Base-by-base conservation (phyloP, 768 basidiomycete species). In the Lactarius vividus region DNA sequence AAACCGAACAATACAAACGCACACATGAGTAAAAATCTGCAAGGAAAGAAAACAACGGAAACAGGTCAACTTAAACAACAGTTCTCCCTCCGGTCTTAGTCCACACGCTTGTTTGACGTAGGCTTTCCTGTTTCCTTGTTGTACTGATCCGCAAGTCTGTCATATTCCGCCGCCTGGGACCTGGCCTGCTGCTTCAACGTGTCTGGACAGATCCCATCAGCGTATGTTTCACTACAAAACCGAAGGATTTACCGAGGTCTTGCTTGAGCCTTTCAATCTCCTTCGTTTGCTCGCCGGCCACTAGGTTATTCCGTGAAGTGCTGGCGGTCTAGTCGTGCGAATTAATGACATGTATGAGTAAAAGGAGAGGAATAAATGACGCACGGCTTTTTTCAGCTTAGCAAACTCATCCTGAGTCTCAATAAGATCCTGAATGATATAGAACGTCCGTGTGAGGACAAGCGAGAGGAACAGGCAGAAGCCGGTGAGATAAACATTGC, bases 381-480 rank as follows among this genome's bases (percentile, higher is more conserved):
- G 35, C 58, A 77, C 77, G 9, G 74, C 76, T 71, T 87, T 83
- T 81, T 96, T 94, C 66, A 98, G 75, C 72, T 90, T 88, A 23
- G 86, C 87, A 73, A 92, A 92, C 72, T 93, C 87, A 71, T 96
- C 95, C 76, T 96, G 93, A 1, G 88, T 85, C 70, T 92, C 88
- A 69, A 98, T 88, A 70, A 97, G 87, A 74, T 98, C 94, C 73
- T 95, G 86, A 55, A 91, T 85, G 75, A 98, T 91, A 75, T 89
- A 88, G 80, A 98, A 98, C 4, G 91, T 92, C 72, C 96, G 88
- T 2, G 95, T 90, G 70, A 98, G 86, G 71, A 97, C 89, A 63
- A 98, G 87, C 10, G 96, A 97, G 26, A 99, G 88, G 88, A 98
- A 97, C 55, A 99, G 83, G 66, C 91, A 93, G 76, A 94, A 95